Percentiles rank a stretch among this genome's conserved stretches.
These are phyloP conservation scores for Picochlorum sp. DNA, from an alignment of 139 green algal genomes.

Conservation along the genomic window DNA sequence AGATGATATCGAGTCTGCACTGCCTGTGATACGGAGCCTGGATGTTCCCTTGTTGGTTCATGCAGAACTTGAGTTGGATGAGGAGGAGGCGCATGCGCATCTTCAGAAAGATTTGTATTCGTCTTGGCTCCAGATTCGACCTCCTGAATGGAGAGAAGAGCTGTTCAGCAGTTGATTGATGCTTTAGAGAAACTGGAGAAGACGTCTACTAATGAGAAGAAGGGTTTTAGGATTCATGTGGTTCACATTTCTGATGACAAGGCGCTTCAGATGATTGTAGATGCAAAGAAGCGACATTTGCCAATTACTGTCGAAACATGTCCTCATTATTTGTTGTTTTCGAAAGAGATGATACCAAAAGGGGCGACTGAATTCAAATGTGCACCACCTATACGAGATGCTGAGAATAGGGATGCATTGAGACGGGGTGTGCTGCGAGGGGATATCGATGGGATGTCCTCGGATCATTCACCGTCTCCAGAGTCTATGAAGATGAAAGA, in stretches of 20 bases:
- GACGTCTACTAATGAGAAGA: conserved; percentile 16
- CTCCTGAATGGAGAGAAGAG: conserved; percentile 62
- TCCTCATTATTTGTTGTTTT: conserved; percentile 90
- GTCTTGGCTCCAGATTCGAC: conserved; percentile 21
- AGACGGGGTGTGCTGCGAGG: conserved; percentile 39
- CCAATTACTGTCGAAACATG: conserved; percentile 82
- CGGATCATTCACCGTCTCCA: conserved; percentile 85
- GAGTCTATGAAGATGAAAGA: conserved; percentile 67
- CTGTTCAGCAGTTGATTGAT: conserved; percentile 52
- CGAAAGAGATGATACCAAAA: conserved; percentile 52
- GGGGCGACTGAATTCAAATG: conserved; percentile 83
- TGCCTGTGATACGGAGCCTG: conserved; percentile 55
- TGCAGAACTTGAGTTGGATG: conserved; percentile 49
- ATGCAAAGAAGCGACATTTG: conserved; percentile 42
- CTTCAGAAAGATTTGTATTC: not conserved
- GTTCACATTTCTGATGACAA: conserved; percentile 21
- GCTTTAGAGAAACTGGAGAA: conserved; percentile 12
- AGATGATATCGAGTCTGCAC: conserved; percentile 48
- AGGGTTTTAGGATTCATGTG: conserved; percentile 17
- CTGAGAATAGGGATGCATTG: conserved; percentile 54
- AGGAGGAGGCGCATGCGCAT: not conserved
- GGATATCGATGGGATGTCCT: conserved; percentile 59
- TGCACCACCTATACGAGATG: conserved; percentile 59
- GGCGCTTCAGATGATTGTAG: conserved; percentile 18
- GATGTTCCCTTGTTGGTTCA: conserved; percentile 69